Conservation (phyloP, 768 basidiomycete species). For the Mycena sanguinolenta region DNA sequence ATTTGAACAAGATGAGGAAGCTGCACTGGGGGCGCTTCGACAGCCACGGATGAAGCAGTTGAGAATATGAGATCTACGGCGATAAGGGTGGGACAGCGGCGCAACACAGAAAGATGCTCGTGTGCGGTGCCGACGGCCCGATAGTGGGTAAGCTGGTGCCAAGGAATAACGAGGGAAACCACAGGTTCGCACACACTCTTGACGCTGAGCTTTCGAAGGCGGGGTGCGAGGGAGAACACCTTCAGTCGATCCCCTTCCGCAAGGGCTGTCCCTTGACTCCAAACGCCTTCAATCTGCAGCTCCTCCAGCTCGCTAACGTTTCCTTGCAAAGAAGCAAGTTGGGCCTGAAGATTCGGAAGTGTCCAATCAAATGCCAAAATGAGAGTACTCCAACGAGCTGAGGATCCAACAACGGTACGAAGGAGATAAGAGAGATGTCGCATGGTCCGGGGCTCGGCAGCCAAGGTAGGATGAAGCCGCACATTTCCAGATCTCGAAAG, state of each 20-base stretch:
- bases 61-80: not conserved
- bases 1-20: constrained; percentile 1
- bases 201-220: constrained; percentile 2
- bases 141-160: constrained; percentile 21
- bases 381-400: constrained; percentile 3
- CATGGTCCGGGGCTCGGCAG: too few relatives aligned
- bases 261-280: not conserved
- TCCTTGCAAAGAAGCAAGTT: not conserved
- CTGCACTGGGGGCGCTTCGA: not conserved
- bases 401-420: not conserved
- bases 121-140: constrained; percentile 2
- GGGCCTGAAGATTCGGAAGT: not conserved
- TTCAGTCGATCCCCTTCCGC: not conserved
- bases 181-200: constrained; percentile 15
- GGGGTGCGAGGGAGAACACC: not conserved
- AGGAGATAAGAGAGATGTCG: not conserved
- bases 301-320: constrained; percentile 5
- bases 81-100: constrained; percentile 9
- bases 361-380: constrained; percentile 2
- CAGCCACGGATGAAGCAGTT: not conserved
- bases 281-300: constrained; percentile 8
- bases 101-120: constrained; percentile 15
- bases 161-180: constrained; percentile 9
- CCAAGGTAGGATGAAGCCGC: constrained; percentile 2
- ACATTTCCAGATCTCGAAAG: constrained; percentile 12